phyloP scores from a whole-genome alignment of 2,329 filamentous ascomycete species.

The Akanthomyces dipterigenus region DNA sequence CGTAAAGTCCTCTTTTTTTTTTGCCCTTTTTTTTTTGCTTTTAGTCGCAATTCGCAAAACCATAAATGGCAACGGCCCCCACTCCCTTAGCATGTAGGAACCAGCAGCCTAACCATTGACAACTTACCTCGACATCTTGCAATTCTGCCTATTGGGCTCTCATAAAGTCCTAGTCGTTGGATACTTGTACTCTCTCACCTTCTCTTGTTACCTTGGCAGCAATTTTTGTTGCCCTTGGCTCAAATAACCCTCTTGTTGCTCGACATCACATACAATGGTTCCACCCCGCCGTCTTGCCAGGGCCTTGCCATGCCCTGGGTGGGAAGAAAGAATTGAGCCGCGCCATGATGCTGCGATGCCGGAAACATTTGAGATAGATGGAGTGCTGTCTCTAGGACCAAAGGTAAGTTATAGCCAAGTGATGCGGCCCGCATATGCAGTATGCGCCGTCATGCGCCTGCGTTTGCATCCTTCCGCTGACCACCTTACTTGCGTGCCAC shows the following conservation, averaged over 20 bases:
- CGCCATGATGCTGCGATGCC: background rate
- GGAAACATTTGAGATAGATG: background rate
- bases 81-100: constrained; percentile 14
- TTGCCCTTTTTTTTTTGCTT: constrained; percentile 2
- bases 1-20: constrained; percentile 18
- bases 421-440: background rate
- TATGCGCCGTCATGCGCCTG: constrained; percentile 5
- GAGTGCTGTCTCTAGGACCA: constrained; percentile 8
- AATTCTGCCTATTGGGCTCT: background rate
- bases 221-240: background rate
- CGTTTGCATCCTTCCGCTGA: background rate
- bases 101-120: background rate
- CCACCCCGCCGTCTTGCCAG: constrained; percentile 2
- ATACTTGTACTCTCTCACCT: background rate
- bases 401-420: background rate
- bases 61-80: constrained; percentile 29
- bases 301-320: background rate
- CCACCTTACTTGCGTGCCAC: background rate
- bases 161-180: background rate
- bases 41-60: constrained; percentile 19
- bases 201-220: background rate
- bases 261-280: constrained; percentile 8
- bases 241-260: background rate
- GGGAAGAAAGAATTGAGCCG: background rate
- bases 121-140: background rate